A percentile compares a stretch with the other conserved stretches of the same genome.
These are phyloP conservation scores for Boletus rubroflammeus DNA, from an alignment of 768 basidiomycete species.

Conservation along the genomic window DNA sequence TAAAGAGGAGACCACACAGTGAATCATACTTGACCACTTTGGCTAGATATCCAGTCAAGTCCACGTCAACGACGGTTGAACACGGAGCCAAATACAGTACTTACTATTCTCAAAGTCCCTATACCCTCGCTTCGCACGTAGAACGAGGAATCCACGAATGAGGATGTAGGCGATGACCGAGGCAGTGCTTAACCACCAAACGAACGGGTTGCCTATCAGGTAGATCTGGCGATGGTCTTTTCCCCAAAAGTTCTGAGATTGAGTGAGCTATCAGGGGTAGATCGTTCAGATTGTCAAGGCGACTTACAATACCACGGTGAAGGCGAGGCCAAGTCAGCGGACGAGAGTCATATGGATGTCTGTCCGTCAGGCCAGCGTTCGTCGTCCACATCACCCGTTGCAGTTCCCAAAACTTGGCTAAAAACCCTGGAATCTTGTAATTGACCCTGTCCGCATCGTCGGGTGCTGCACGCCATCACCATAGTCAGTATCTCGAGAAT, in stretches of 20 bases:
- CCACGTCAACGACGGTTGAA: conserved; percentile 1
- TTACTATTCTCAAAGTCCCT: conserved; percentile 89
- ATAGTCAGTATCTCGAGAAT: background rate
- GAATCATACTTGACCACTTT: conserved; percentile 90
- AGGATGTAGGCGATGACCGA: conserved; percentile 64
- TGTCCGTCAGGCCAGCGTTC: conserved; percentile 92
- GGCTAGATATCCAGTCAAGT: conserved; percentile 42
- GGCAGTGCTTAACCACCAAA: conserved; percentile 85
- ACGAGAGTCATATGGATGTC: conserved; percentile 94
- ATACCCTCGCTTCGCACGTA: conserved; percentile 88
- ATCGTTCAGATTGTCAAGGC: background rate
- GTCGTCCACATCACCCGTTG: conserved; percentile 97
- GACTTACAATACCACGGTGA: conserved; percentile 85
- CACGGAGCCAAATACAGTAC: conserved; percentile 23
- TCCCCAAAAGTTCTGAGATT: conserved; percentile 90
- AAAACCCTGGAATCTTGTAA: conserved; percentile 85
- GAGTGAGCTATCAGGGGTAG: conserved; percentile 1
- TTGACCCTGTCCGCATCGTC: conserved; percentile 76
- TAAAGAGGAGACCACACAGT: conserved; percentile 85
- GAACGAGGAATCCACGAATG: conserved; percentile 74
- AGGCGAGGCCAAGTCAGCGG: conserved; percentile 89
- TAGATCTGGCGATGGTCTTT: conserved; percentile 96
- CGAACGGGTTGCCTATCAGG: conserved; percentile 87
- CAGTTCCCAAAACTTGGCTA: conserved; percentile 86
- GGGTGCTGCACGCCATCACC: conserved; percentile 48